Conservation (phyloP, 495 filamentous ascomycete genomes). For the Geopyxis carbonaria region DNA sequence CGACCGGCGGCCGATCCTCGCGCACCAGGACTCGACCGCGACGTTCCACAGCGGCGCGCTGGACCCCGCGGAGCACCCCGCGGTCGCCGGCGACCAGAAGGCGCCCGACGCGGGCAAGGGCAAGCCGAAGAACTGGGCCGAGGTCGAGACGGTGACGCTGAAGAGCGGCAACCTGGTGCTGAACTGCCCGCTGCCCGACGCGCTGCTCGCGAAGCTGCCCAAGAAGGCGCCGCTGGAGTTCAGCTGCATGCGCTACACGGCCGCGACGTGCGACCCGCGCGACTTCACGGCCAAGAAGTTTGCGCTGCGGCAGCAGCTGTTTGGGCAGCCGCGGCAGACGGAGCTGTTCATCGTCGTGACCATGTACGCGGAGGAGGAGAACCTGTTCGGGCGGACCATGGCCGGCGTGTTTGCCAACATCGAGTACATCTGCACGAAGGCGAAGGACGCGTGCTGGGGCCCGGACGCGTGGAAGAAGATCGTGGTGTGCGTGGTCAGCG, state of each 20-base stretch:
- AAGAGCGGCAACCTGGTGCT: slow-evolving; percentile 92
- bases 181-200: slow-evolving; percentile 82
- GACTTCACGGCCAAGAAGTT: slow-evolving; percentile 77
- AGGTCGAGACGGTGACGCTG: slow-evolving; percentile 77
- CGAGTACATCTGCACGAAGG: slow-evolving; percentile 95
- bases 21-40: slow-evolving; percentile 31
- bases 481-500: slow-evolving; percentile 88
- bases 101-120: neutral
- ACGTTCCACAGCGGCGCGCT: slow-evolving; percentile 41
- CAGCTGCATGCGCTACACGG: slow-evolving; percentile 86
- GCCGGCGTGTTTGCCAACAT: slow-evolving; percentile 99
- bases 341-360: slow-evolving; percentile 93
- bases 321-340: slow-evolving; percentile 75
- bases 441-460: slow-evolving; percentile 97
- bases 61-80: slow-evolving; percentile 11
- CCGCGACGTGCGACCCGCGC: slow-evolving; percentile 79
- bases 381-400: slow-evolving; percentile 77
- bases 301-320: slow-evolving; percentile 76
- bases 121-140: neutral
- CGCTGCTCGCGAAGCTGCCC: slow-evolving; percentile 65
- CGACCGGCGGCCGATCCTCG: slow-evolving; percentile 45
- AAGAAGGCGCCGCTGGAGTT: slow-evolving; percentile 69
- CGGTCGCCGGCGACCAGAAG: neutral
- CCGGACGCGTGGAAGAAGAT: slow-evolving; percentile 99
- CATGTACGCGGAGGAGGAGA: slow-evolving; percentile 91